Percentiles rank a stretch among this genome's conserved stretches.
Conservation (phyloP, 2,329 filamentous ascomycete species). For the Diaporthe sp. region DNA sequence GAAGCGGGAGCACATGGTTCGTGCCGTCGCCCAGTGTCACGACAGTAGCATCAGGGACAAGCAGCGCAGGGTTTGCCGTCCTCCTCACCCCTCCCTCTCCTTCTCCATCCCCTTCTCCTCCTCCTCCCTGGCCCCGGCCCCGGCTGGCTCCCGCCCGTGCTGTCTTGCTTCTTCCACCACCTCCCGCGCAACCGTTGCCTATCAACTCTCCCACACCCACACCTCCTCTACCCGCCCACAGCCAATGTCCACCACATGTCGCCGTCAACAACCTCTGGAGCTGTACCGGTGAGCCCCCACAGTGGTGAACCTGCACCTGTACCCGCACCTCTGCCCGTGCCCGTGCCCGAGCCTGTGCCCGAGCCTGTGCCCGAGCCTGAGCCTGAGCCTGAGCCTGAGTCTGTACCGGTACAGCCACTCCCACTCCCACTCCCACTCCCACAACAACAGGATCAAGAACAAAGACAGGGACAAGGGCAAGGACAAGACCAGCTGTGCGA, state of each 20-base stretch:
- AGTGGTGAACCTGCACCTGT: slow-evolving; percentile 47
- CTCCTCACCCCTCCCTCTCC: background rate
- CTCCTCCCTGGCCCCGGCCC: slow-evolving; percentile 11
- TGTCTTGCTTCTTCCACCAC: slow-evolving; percentile 6
- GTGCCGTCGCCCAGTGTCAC: background rate
- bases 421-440: background rate
- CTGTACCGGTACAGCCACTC: slow-evolving; percentile 20
- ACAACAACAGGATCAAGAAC: slow-evolving; percentile 9
- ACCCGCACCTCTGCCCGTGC: background rate
- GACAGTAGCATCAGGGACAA: slow-evolving; percentile 23
- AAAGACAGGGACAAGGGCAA: slow-evolving; percentile 1
- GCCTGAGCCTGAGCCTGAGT: slow-evolving; percentile 11
- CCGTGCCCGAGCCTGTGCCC: background rate
- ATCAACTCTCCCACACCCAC: slow-evolving; percentile 43
- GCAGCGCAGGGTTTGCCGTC: slow-evolving; percentile 20
- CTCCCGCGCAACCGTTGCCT: slow-evolving; percentile 37
- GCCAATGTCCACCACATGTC: slow-evolving; percentile 68
- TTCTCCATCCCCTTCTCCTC: too few relatives aligned
- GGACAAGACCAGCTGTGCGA: slow-evolving; percentile 23
- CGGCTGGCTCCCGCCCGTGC: background rate
- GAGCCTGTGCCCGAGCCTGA: slow-evolving; percentile 13
- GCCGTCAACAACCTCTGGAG: slow-evolving; percentile 58
- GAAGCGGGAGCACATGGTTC: slow-evolving; percentile 22
- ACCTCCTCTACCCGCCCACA: slow-evolving; percentile 49
- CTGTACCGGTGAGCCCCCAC: slow-evolving; percentile 49